phyloP scores from a whole-genome alignment of 352 stramenopile genomes.

The Phytophthora sojae region DNA sequence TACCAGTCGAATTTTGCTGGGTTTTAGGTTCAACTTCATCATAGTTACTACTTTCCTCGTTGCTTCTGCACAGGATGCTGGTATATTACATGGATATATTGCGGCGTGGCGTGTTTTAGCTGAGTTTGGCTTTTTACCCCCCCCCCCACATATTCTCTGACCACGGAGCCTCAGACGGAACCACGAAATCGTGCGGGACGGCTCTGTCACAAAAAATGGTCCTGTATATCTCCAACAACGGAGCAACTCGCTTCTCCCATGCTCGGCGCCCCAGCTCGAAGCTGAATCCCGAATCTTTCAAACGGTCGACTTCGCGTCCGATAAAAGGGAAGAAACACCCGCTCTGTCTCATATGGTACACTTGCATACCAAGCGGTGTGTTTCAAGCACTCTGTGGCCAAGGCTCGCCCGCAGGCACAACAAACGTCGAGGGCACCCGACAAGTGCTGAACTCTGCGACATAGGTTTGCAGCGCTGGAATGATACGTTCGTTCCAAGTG shows the following conservation, averaged over 20 bases:
- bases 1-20: no score
- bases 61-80: no score
- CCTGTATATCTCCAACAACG: background rate
- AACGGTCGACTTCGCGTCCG: slow-evolving; percentile 18
- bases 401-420: background rate
- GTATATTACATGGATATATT: no score
- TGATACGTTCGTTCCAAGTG: background rate
- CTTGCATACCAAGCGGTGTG: slow-evolving; percentile 29
- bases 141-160: slow-evolving; percentile 48
- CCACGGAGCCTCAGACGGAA: background rate
- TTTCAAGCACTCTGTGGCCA: slow-evolving; percentile 19
- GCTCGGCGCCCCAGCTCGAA: background rate
- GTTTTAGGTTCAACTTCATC: no score
- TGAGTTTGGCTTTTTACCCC: no score
- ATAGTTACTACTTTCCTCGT: no score
- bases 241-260: slow-evolving; percentile 1
- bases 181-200: slow-evolving; percentile 37
- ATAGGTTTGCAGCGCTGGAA: background rate
- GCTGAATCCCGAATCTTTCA: slow-evolving; percentile 41
- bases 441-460: background rate
- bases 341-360: slow-evolving; percentile 28
- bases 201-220: background rate
- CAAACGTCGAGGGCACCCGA: background rate
- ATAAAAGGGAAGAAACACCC: slow-evolving; percentile 42
- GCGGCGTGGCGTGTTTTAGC: no score